Evolutionary conservation across 2,329 filamentous ascomycete genomes (phyloP), one percentile per base, ranked within the genome.

Genomic region (Cladosporium cucumerinum): DNA sequence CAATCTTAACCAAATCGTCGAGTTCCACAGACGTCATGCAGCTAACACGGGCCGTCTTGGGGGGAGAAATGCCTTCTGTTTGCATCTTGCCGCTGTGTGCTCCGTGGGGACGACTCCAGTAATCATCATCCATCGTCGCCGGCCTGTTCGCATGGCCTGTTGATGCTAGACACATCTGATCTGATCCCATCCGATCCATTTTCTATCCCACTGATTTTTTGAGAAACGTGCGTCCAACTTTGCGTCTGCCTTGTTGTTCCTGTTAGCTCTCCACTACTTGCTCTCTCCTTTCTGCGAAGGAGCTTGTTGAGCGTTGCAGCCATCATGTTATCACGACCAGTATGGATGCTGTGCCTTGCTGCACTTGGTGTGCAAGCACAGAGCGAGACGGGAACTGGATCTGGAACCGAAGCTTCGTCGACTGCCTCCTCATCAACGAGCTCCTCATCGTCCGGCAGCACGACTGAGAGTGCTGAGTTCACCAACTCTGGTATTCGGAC

Each of bases 261-360:
- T 59, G 23, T 11, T 21, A 25, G 32, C 58, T 51, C n/a, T 18
- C n/a, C 6, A 36, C 49, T 16, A 5, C 49, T 30, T 36, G 36
- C n/a, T 54, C 21, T 52, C 66, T 48, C 46, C 49, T 49, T 26
- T 58, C 57, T 28, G 16, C 32, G 25, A 46, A 30, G 16, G 26
- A 32, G 3, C 26, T 11, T 7, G 26, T 57, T 18, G 54, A 49
- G 43, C 52, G 28, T 51, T n/a, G 34, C 16, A 51, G 52, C 48
- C 65, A 71, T 39, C 30, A 75, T 76, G 74, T 65, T 74, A 48
- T 66, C 68, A 57, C 64, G 63, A 65, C 61, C 67, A 58, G 60
- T 75, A 26, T 72, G 70, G 73, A 72, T 76, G 63, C 65, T 74
- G 25, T 72, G 74, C 67, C 67, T 79, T n/a, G 69, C 78, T 58